Percentiles rank a stretch among this genome's conserved stretches.
Evolutionary conservation across 192 early-diverging fungal genomes (phyloP).

Genomic region (Funneliformis geosporum): DNA sequence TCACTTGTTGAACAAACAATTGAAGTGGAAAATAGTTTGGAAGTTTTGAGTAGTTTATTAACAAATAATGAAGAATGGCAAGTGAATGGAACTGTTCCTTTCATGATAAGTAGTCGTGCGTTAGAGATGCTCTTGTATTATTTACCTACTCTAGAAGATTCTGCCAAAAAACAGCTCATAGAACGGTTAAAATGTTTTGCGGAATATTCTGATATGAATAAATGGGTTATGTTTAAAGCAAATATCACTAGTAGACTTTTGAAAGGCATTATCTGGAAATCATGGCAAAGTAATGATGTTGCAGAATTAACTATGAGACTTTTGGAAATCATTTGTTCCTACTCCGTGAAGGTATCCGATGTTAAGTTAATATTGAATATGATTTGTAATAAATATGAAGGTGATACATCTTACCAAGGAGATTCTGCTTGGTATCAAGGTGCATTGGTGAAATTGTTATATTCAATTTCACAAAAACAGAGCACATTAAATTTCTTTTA

Average conservation of each 20-base stretch:
- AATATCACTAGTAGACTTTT: slow-evolving; percentile 10
- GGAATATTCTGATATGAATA: slow-evolving; percentile 32
- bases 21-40: not conserved
- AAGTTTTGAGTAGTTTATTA: not conserved
- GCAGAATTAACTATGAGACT: slow-evolving; percentile 23
- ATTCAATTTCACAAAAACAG: slow-evolving; percentile 29
- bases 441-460: slow-evolving; percentile 25
- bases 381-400: slow-evolving; percentile 29
- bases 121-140: not conserved
- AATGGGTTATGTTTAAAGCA: slow-evolving; percentile 29
- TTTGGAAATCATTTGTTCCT: slow-evolving; percentile 28
- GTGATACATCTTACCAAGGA: not conserved
- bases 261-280: not conserved
- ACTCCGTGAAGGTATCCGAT: slow-evolving; percentile 31
- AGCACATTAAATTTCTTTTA: slow-evolving; percentile 31
- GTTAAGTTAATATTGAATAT: slow-evolving; percentile 28
- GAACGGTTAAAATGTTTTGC: slow-evolving; percentile 18
- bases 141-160: slow-evolving; percentile 19
- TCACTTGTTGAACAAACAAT: not conserved
- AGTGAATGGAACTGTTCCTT: not conserved
- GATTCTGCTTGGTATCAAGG: slow-evolving; percentile 25
- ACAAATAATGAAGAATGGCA: slow-evolving; percentile 24
- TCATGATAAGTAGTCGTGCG: not conserved
- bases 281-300: not conserved
- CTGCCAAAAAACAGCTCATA: not conserved